Percentiles rank a stretch among this genome's conserved stretches.
Evolutionary conservation across 768 basidiomycete genomes (phyloP).

Genomic region (Cyathus striatus): DNA sequence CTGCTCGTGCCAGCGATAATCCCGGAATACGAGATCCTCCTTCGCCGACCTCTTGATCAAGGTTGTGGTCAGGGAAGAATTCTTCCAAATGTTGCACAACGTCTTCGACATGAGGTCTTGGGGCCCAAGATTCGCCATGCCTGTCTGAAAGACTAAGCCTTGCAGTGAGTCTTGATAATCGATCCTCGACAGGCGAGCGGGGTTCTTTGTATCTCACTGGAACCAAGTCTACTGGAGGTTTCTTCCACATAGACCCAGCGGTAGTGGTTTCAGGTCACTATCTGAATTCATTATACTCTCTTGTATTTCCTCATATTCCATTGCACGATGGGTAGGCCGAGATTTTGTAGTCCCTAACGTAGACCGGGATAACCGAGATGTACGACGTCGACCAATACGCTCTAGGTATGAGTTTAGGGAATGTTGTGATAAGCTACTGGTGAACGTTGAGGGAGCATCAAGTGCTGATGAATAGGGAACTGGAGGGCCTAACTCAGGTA

Average conservation of each 20-base stretch:
- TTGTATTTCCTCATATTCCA: too few relatives aligned
- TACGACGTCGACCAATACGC: too few relatives aligned
- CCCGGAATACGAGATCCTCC: conserved; percentile 29
- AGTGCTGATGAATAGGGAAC: conserved; percentile 4
- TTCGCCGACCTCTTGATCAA: conserved; percentile 80
- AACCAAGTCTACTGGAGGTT: conserved; percentile 19
- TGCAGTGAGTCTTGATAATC: not conserved
- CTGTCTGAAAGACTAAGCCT: not conserved
- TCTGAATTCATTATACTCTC: conserved; percentile 1
- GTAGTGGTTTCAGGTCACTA: conserved; percentile 12
- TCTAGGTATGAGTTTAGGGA: too few relatives aligned
- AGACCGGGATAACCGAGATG: too few relatives aligned
- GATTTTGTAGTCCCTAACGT: too few relatives aligned
- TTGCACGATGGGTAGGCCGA: too few relatives aligned
- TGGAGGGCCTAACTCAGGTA: conserved; percentile 12
- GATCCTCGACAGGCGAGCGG: not conserved
- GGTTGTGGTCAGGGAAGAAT: conserved; percentile 86
- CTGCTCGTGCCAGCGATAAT: conserved; percentile 8
- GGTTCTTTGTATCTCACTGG: not conserved
- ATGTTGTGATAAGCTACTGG: too few relatives aligned
- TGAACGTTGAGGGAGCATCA: too few relatives aligned
- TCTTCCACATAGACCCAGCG: conserved; percentile 21
- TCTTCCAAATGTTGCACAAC: conserved; percentile 76
- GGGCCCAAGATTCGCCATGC: conserved; percentile 19
- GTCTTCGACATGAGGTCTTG: conserved; percentile 69